Evolutionary conservation across 306 rosid genomes (phyloP).

Genomic region (Prunus fruticosa): DNA sequence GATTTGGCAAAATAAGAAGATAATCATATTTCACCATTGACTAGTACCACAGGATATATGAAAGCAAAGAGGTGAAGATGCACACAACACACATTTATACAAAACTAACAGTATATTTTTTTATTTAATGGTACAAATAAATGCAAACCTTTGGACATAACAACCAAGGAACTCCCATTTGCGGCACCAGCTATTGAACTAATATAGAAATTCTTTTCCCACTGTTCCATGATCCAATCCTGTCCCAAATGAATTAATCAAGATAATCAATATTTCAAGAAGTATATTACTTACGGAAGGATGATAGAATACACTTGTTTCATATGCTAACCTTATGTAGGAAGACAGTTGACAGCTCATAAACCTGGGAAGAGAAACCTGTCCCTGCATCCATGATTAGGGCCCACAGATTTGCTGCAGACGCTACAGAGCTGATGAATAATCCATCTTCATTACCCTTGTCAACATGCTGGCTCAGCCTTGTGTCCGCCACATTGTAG

Average conservation of each 20-base stretch:
- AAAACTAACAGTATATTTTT: too few relatives aligned
- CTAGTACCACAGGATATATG: background rate
- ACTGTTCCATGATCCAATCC: slow-evolving; percentile 98
- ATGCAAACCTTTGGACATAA: slow-evolving; percentile 86
- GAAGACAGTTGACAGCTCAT: slow-evolving; percentile 77
- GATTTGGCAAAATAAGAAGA: background rate
- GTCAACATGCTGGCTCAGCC: slow-evolving; percentile 85
- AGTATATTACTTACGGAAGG: slow-evolving; percentile 12
- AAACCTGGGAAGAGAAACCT: slow-evolving; percentile 81
- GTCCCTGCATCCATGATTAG: slow-evolving; percentile 95
- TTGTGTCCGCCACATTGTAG: slow-evolving; percentile 83
- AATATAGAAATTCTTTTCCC: slow-evolving; percentile 91
- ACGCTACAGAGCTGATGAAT: slow-evolving; percentile 83
- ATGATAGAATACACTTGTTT: slow-evolving; percentile 15
- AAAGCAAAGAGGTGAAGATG: background rate
- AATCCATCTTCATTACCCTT: slow-evolving; percentile 95
- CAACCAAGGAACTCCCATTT: slow-evolving; percentile 93
- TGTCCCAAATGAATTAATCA: slow-evolving; percentile 30
- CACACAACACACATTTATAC: background rate
- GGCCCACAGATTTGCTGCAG: slow-evolving; percentile 80
- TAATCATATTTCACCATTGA: too few relatives aligned
- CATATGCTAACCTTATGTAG: slow-evolving; percentile 66
- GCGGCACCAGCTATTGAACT: slow-evolving; percentile 90
- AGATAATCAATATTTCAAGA: slow-evolving; percentile 15
- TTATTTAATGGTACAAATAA: background rate